A percentile compares a stretch with the other conserved stretches of the same genome.
phyloP scores from a whole-genome alignment of 1,284 basidiomycete species.

The Moesziomyces globuligerus region DNA sequence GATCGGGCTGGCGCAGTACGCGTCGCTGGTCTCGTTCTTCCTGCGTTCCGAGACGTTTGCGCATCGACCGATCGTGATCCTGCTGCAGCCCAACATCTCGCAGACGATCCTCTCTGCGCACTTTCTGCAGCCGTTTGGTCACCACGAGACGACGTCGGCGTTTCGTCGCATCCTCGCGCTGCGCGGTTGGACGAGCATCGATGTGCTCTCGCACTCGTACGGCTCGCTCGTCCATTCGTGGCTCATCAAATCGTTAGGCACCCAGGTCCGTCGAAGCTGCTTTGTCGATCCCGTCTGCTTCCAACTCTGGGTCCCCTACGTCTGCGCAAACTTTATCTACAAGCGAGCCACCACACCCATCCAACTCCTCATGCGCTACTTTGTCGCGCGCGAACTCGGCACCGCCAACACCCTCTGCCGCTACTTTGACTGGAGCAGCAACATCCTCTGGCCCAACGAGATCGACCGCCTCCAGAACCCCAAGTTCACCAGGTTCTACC shows the following conservation, averaged over 20 bases:
- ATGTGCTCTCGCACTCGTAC: conserved; percentile 62
- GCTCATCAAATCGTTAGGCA: conserved; percentile 56
- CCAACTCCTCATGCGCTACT: conserved; percentile 60
- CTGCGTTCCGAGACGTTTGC: conserved; percentile 22
- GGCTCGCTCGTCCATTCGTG: conserved; percentile 62
- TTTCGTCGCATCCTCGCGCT: conserved; percentile 43
- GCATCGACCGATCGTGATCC: conserved; percentile 57
- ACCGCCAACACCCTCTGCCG: conserved; percentile 56
- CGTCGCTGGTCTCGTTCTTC: conserved; percentile 35
- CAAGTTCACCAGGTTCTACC: conserved; percentile 39
- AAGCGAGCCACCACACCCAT: conserved; percentile 50
- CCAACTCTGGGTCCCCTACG: conserved; percentile 59
- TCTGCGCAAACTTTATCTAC: conserved; percentile 62
- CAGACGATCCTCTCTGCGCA: conserved; percentile 52
- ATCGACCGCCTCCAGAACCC: conserved; percentile 41
- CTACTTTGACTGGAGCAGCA: conserved; percentile 61
- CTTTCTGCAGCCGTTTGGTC: conserved; percentile 54
- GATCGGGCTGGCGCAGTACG: conserved; percentile 57
- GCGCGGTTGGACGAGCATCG: conserved; percentile 40
- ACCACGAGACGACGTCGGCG: conserved; percentile 50
- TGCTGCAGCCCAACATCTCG: conserved; percentile 62
- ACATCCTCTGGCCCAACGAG: conserved; percentile 62
- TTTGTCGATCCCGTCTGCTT: conserved; percentile 65
- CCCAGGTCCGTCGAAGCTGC: conserved; percentile 44
- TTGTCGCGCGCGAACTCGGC: conserved; percentile 57